These are phyloP conservation scores for Termitomyces eurrhizus DNA, from an alignment of 768 basidiomycete species.

Conservation along the genomic window DNA sequence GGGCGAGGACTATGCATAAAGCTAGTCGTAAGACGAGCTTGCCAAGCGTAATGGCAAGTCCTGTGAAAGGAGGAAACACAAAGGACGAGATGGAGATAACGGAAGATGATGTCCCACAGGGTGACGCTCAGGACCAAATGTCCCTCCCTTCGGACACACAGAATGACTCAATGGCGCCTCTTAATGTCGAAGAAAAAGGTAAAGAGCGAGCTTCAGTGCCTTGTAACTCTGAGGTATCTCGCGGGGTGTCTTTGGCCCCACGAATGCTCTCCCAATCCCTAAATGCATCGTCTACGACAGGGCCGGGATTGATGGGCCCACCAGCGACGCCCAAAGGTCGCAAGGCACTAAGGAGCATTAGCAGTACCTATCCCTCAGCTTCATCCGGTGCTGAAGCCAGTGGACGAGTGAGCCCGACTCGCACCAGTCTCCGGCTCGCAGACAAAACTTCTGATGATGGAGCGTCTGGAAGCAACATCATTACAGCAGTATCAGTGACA, in stretches of 20 bases:
- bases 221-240: slow-evolving; percentile 37
- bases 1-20: slow-evolving; percentile 28
- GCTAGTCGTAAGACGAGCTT: slow-evolving; percentile 45
- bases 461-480: slow-evolving; percentile 16
- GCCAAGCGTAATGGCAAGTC: slow-evolving; percentile 45
- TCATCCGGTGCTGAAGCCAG: slow-evolving; percentile 4
- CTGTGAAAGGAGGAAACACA: slow-evolving; percentile 38
- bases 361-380: slow-evolving; percentile 28
- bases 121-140: slow-evolving; percentile 1
- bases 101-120: slow-evolving; percentile 10
- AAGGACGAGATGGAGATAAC: slow-evolving; percentile 16
- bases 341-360: slow-evolving; percentile 34
- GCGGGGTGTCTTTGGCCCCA: slow-evolving; percentile 55
- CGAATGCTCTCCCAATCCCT: slow-evolving; percentile 63
- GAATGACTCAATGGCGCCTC: not conserved
- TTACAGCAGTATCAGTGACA: slow-evolving; percentile 16
- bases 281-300: slow-evolving; percentile 40
- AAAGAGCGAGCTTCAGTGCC: slow-evolving; percentile 23
- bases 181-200: slow-evolving; percentile 28
- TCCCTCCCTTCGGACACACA: slow-evolving; percentile 9
- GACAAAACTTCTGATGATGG: slow-evolving; percentile 15
- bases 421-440: slow-evolving; percentile 11
- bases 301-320: slow-evolving; percentile 37
- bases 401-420: slow-evolving; percentile 10
- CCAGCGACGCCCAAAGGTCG: slow-evolving; percentile 41